phyloP scores from a whole-genome alignment of 1,139 yeast genomes.

The Taphrina deformans region DNA sequence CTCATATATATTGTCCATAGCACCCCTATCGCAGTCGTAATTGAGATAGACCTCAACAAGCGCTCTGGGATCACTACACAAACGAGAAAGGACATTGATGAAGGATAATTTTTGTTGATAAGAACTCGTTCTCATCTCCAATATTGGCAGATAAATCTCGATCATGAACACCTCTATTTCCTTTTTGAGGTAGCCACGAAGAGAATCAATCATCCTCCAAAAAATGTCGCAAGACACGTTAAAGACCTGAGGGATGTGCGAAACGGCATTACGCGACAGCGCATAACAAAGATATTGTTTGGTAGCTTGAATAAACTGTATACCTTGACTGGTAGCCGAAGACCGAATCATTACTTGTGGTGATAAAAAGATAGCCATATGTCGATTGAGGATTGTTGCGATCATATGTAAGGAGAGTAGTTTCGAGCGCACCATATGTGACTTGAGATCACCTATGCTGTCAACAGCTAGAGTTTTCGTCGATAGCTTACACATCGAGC shows the following conservation, averaged over 20 bases:
- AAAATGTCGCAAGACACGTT: constrained; percentile 90
- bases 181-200: constrained; percentile 82
- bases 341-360: constrained; percentile 64
- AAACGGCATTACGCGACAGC: constrained; percentile 88
- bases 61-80: constrained; percentile 86
- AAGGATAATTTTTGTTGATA: constrained; percentile 89
- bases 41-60: constrained; percentile 89
- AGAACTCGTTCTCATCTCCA: constrained; percentile 88
- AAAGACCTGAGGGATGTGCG: constrained; percentile 86
- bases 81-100: constrained; percentile 70
- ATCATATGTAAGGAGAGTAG: constrained; percentile 82
- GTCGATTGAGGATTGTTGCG: constrained; percentile 80
- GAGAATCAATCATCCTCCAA: constrained; percentile 80
- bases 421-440: constrained; percentile 90
- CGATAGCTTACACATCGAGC: constrained; percentile 92
- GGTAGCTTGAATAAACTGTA: constrained; percentile 72
- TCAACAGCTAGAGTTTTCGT: constrained; percentile 68
- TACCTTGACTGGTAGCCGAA: constrained; percentile 58
- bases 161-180: constrained; percentile 92
- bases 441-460: constrained; percentile 68
- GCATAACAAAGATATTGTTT: constrained; percentile 82
- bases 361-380: constrained; percentile 73
- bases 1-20: constrained; percentile 84
- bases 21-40: constrained; percentile 82
- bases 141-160: constrained; percentile 90